Evolutionary conservation across 805 yeast genomes (phyloP).

Genomic region (Candida coleopterorum): DNA sequence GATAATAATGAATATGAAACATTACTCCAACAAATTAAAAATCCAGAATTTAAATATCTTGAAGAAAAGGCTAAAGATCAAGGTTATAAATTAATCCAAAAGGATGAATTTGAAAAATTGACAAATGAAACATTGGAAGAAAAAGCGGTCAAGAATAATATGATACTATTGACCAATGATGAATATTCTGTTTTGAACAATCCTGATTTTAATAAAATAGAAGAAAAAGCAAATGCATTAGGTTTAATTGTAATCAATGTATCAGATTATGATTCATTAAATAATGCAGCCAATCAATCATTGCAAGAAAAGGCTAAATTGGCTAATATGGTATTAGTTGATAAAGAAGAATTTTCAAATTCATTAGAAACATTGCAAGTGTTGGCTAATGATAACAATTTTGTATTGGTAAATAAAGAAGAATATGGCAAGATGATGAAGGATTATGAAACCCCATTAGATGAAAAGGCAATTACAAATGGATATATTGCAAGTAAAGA

Average conservation of each 20-base stretch:
- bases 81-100: constrained; percentile 38
- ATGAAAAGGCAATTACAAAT: constrained; percentile 7
- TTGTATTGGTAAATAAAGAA: constrained; percentile 11
- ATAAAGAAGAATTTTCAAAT: background rate
- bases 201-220: constrained; percentile 29
- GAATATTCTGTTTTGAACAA: constrained; percentile 10
- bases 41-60: constrained; percentile 10
- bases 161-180: constrained; percentile 7
- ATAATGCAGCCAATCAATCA: constrained; percentile 11
- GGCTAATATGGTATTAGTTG: constrained; percentile 3
- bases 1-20: constrained; percentile 6
- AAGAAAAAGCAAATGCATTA: constrained; percentile 14
- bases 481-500: constrained; percentile 9
- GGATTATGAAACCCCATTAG: constrained; percentile 9
- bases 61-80: constrained; percentile 6
- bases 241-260: constrained; percentile 12
- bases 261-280: constrained; percentile 12
- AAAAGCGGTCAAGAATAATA: constrained; percentile 7
- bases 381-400: constrained; percentile 8
- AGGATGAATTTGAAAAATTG: constrained; percentile 1
- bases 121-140: constrained; percentile 8
- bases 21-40: background rate
- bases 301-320: constrained; percentile 14
- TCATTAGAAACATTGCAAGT: constrained; percentile 4
- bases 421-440: constrained; percentile 10